Conservation (phyloP, 495 filamentous ascomycete species). For the Chaetomium fimeti region DNA sequence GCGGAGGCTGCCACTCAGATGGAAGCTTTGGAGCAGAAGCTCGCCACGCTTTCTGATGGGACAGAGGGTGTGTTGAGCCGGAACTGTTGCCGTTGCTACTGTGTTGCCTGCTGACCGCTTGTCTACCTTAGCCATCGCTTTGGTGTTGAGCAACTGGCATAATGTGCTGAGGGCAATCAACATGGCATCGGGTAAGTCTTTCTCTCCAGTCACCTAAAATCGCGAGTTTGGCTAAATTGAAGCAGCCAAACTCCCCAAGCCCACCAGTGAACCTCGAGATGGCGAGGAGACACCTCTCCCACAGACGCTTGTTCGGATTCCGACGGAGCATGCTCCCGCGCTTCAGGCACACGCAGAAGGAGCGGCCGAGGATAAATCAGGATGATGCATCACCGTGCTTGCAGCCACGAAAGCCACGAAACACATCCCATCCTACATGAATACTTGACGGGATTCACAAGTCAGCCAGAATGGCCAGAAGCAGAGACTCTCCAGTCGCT, state of each 20-base stretch:
- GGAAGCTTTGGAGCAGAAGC: conserved; percentile 83
- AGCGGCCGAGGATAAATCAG: conserved; percentile 40
- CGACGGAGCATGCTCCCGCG: conserved; percentile 62
- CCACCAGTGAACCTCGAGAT: conserved; percentile 33
- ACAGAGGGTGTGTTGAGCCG: conserved; percentile 68
- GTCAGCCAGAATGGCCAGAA: neutral
- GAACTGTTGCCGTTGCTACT: neutral
- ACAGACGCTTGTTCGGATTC: conserved; percentile 78
- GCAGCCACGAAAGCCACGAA: neutral
- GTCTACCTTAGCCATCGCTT: conserved; percentile 69
- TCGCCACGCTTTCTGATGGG: conserved; percentile 83
- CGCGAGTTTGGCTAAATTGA: conserved; percentile 55
- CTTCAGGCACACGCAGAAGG: conserved; percentile 53
- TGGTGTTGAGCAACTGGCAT: conserved; percentile 92
- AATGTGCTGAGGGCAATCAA: conserved; percentile 90
- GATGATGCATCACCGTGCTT: conserved; percentile 17
- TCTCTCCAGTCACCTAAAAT: neutral
- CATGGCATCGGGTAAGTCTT: conserved; percentile 84
- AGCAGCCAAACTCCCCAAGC: conserved; percentile 51
- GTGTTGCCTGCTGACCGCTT: conserved; percentile 5
- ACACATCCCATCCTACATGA: neutral
- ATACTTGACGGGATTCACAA: neutral
- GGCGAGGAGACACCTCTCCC: conserved; percentile 58
- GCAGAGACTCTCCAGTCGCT: neutral
- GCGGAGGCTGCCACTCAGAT: conserved; percentile 84